Percentiles rank a stretch among this genome's conserved stretches.
phyloP scores from a whole-genome alignment of 768 basidiomycete species.

The Mycena vulgaris region DNA sequence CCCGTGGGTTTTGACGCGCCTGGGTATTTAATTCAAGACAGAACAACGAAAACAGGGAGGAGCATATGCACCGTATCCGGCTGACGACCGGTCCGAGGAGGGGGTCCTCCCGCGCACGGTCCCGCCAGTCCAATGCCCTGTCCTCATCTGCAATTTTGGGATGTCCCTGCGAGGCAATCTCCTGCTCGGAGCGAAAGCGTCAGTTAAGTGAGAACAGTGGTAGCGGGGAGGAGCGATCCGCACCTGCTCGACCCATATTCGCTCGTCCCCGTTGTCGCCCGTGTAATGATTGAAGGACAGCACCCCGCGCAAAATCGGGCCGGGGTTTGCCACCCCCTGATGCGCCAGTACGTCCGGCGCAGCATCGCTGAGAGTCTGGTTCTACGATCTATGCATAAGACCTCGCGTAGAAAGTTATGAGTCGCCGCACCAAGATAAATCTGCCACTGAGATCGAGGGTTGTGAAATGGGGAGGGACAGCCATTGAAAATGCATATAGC shows the following conservation, averaged over 20 bases:
- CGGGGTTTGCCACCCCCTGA: background rate
- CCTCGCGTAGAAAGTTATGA: background rate
- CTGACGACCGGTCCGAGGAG: slow-evolving; percentile 8
- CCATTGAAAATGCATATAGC: background rate
- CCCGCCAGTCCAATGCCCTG: slow-evolving; percentile 10
- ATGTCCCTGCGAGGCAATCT: background rate
- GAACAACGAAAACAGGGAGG: no score
- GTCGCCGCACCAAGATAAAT: slow-evolving; percentile 9
- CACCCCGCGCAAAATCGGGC: background rate
- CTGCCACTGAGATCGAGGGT: slow-evolving; percentile 16
- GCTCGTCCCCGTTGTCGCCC: slow-evolving; percentile 12
- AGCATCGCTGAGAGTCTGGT: slow-evolving; percentile 7
- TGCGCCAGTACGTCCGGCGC: background rate
- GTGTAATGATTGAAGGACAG: slow-evolving; percentile 21
- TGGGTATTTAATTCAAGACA: background rate
- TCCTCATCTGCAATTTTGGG: background rate
- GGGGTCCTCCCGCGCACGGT: slow-evolving; percentile 6
- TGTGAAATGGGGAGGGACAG: slow-evolving; percentile 15
- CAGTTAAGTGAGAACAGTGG: background rate
- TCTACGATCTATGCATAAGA: background rate
- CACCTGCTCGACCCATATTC: slow-evolving; percentile 22
- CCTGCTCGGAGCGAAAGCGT: background rate
- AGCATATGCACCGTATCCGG: background rate
- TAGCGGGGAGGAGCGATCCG: no score
- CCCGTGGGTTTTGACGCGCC: background rate